Base-by-base conservation (phyloP, 768 basidiomycete species). In the Myochromella boudieri region DNA sequence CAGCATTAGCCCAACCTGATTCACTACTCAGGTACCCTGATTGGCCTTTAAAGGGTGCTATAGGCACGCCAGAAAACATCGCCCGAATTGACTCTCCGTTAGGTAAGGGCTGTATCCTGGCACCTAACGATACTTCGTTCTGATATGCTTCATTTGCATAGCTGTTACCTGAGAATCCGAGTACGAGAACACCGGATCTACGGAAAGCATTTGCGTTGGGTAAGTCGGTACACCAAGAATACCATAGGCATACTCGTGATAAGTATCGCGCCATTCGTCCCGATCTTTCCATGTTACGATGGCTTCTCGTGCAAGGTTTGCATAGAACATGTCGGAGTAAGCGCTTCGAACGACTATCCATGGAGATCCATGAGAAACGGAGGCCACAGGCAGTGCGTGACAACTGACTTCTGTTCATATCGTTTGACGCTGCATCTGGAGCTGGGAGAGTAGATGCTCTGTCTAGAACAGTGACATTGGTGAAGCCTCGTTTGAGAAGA, bases 1-100 rank as follows among this genome's bases (percentile, higher is more conserved):
- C 71, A 1, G 94, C 91, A 58, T 85, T 74, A 2, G 81, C 91
- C 94, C 94, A 97, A 11, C 94, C 94, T 1, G 87, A 81, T 28
- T 88, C 83, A 6, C 68, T 69, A 57, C 93, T 95, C 36, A 87
- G 54, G 59, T 87, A 95, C 1, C 85, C 90, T 18, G 63, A 53
- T 26, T 59, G 50, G 7, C 64, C 44, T 6, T 68, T 61, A 45
- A 77, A 71, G 11, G 65, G 54, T 6, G 64, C 69, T 3, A 66
- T 59, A 36, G 33, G 55, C 18, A 78, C 71, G 12, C 55, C 56
- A 0, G 63, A 79, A 54, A 87, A 84, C 5, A 66, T 63, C 11
- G 60, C 51, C n/a, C 71, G 75, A 33, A 85, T 65, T 4, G 69
- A 70, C 4, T 65, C 68, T 7, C 58, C 55, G 37, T 66, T 62